A percentile compares a stretch with the other conserved stretches of the same genome.
phyloP scores from a whole-genome alignment of 768 basidiomycete genomes.

The Grammothele lineata region DNA sequence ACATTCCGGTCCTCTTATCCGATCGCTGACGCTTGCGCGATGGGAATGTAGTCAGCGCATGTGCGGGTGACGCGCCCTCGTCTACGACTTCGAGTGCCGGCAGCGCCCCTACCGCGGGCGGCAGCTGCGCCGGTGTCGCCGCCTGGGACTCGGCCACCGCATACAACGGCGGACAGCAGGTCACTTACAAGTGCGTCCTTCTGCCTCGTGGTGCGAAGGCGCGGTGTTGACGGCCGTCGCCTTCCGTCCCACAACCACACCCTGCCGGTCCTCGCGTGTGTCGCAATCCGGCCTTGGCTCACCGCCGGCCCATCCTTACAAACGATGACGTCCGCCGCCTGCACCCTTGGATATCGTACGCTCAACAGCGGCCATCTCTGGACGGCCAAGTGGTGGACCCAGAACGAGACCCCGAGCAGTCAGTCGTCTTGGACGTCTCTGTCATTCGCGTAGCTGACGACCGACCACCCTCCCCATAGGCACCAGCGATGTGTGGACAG shows the following conservation, averaged over 20 bases:
- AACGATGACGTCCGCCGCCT: no score
- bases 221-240: no score
- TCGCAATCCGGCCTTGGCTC: no score
- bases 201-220: slow-evolving; percentile 8
- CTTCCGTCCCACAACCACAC: slow-evolving; percentile 1
- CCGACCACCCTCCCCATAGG: slow-evolving; percentile 38
- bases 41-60: slow-evolving; percentile 45
- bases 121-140: slow-evolving; percentile 43
- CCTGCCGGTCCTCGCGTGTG: no score
- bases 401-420: slow-evolving; percentile 48
- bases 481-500: slow-evolving; percentile 48
- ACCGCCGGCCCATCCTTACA: no score
- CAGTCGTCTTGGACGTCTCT: not conserved
- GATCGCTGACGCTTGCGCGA: no score
- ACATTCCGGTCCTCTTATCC: no score
- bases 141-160: slow-evolving; percentile 45
- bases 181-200: slow-evolving; percentile 43
- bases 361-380: slow-evolving; percentile 35
- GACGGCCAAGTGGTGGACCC: slow-evolving; percentile 61
- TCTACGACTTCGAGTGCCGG: slow-evolving; percentile 13
- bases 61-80: slow-evolving; percentile 32
- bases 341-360: slow-evolving; percentile 12
- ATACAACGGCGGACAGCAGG: slow-evolving; percentile 51
- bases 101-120: slow-evolving; percentile 27
- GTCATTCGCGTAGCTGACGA: no score